Percentiles rank a stretch among this genome's conserved stretches.
These are phyloP conservation scores for Penicillium ochrochloron DNA, from an alignment of 495 filamentous ascomycete genomes.

Conservation along the genomic window DNA sequence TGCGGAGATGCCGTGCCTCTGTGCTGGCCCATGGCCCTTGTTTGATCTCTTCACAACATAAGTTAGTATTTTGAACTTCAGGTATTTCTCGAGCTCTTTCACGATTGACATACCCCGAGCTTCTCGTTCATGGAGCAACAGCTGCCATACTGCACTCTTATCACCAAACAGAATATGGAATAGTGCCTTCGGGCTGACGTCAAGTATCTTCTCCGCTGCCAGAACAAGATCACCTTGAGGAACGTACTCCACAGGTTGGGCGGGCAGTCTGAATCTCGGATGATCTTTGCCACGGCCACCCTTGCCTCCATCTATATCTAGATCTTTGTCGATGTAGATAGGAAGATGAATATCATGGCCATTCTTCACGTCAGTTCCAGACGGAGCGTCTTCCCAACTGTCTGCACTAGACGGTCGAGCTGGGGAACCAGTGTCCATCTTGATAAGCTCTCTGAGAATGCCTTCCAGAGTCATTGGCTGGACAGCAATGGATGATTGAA, in stretches of 20 bases:
- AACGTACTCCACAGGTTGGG: conserved; percentile 79
- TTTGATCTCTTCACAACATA: conserved; percentile 55
- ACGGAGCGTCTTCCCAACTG: conserved; percentile 90
- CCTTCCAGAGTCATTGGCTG: conserved; percentile 64
- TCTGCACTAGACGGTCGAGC: conserved; percentile 74
- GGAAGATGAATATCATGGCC: conserved; percentile 60
- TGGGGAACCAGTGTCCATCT: conserved; percentile 67
- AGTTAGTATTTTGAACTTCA: conserved; percentile 21
- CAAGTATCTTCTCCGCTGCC: conserved; percentile 74
- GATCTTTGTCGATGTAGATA: conserved; percentile 65
- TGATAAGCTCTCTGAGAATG: conserved; percentile 66
- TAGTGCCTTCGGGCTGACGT: conserved; percentile 87
- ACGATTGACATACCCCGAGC: conserved; percentile 59
- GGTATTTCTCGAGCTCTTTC: neutral
- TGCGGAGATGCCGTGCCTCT: conserved; percentile 68
- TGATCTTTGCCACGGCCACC: conserved; percentile 54
- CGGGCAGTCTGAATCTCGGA: conserved; percentile 82
- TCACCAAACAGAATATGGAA: conserved; percentile 97
- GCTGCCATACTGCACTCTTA: conserved; percentile 90
- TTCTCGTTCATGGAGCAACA: conserved; percentile 82
- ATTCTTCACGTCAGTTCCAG: conserved; percentile 47
- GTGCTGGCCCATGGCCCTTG: conserved; percentile 82
- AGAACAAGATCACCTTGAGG: conserved; percentile 77
- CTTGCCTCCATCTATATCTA: conserved; percentile 54
- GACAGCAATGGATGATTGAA: conserved; percentile 72